A percentile compares a stretch with the other conserved stretches of the same genome.
phyloP scores from a whole-genome alignment of 257 asterid genomes.

The Gardenia jasminoides region DNA sequence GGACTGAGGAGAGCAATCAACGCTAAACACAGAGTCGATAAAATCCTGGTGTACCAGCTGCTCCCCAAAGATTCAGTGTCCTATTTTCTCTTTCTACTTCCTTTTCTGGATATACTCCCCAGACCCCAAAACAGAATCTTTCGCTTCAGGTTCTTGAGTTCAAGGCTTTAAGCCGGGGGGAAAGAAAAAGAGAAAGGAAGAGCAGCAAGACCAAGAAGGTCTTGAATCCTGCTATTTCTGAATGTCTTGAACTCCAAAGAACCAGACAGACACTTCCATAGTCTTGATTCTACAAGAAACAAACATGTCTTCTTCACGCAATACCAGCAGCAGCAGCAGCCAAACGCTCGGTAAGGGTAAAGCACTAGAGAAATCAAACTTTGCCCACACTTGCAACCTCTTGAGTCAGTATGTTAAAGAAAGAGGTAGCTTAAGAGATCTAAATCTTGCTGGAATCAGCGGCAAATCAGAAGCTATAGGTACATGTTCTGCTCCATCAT shows the following conservation, averaged over 20 bases:
- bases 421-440: conserved; percentile 49
- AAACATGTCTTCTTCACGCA: conserved; percentile 24
- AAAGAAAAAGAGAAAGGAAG: background rate
- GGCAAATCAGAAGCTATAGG: conserved; percentile 44
- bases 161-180: no score
- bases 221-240: no score
- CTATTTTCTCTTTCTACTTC: background rate
- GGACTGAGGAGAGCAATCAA: no score
- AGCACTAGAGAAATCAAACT: conserved; percentile 49
- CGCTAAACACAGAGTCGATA: no score
- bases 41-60: no score
- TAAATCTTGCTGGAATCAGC: conserved; percentile 46
- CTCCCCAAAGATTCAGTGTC: no score
- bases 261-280: no score
- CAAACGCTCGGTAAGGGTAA: conserved; percentile 14
- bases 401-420: conserved; percentile 63
- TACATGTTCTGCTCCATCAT: conserved; percentile 3
- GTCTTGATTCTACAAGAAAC: background rate
- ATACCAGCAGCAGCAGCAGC: conserved; percentile 1
- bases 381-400: conserved; percentile 60
- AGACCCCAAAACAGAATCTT: no score
- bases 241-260: background rate
- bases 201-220: background rate
- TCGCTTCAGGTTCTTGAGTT: no score
- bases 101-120: background rate